Conservation (phyloP, 257 asterid species). For the Solanum appendiculatum region DNA sequence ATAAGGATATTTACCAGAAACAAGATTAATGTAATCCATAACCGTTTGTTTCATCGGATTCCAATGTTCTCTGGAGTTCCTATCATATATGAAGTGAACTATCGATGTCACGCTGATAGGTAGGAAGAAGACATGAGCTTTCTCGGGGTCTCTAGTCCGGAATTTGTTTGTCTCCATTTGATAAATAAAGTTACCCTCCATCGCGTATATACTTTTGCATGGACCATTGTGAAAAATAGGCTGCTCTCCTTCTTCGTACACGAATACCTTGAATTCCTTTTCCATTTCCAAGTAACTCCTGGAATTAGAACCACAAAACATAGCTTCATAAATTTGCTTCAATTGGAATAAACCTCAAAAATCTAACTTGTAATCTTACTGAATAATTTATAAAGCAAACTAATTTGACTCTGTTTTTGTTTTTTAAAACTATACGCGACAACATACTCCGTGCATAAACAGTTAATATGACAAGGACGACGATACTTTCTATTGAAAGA, state of each 20-base stretch:
- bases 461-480: background rate
- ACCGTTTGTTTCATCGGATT: conserved; percentile 59
- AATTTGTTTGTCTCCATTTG: conserved; percentile 51
- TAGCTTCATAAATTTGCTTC: background rate
- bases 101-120: conserved; percentile 74
- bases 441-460: background rate
- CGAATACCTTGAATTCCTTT: conserved; percentile 54
- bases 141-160: conserved; percentile 57
- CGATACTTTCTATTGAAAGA: background rate
- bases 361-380: background rate
- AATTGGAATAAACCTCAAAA: background rate
- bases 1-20: conserved; percentile 29
- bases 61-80: conserved; percentile 39
- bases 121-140: conserved; percentile 66
- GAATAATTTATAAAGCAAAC: background rate
- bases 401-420: background rate
- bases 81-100: conserved; percentile 65
- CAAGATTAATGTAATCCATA: conserved; percentile 52
- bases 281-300: conserved; percentile 98
- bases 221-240: conserved; percentile 93
- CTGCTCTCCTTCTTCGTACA: conserved; percentile 88
- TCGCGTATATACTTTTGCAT: conserved; percentile 75
- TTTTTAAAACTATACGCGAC: background rate
- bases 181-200: conserved; percentile 81
- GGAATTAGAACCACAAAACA: background rate